Base-by-base conservation (phyloP, 2,329 filamentous ascomycete genomes). In the Colletotrichum graminicola region DNA sequence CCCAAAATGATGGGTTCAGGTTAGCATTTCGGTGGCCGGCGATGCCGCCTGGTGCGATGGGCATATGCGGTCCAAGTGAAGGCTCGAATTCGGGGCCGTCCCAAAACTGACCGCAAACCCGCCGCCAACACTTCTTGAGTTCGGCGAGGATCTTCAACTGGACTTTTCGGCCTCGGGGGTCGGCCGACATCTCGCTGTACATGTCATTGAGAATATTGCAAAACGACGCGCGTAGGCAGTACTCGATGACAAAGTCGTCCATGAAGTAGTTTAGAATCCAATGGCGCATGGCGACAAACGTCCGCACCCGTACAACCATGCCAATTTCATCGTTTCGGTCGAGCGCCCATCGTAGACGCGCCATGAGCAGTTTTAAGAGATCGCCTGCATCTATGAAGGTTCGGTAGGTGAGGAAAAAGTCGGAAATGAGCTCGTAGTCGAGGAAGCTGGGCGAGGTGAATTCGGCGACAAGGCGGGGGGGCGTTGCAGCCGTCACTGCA, bases 261-360 rank as follows among this genome's bases (percentile, higher is more conserved):
- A 93, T 88, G 75, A 98, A 99, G 81, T 99, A 99, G 80, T 99
- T 99, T 73, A 99, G 83, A 68, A 98, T 95, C 96, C 96, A 99
- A 81, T 99, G 96, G 67, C 96, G 91, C 55, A 98, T 87, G 10
- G 96, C 96, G 34, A 98, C 96, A 83, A 98, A 99, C 0, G 95
- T 97, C 52, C 96, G 90, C 21, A 99, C 97, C 61, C 95, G 90
- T n/a, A 98, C 96, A 63, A 99, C 94, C 78, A 94, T 93, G 49
- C 96, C 96, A 68, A 91, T 90, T 79, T 98, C 94, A 78, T 97
- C 94, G 57, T 88, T 84, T 66, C 93, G 89, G 59, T 89, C 89
- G 60, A 98, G 86, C 0, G 96, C 94, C 96, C 96, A 99, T 75
- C 91, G 88, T 63, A 99, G 83, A 23, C 96, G 90, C 2, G 95